Evolutionary conservation across 345 rosid species (phyloP).

Genomic region (rapeseed (Brassica napus)): DNA sequence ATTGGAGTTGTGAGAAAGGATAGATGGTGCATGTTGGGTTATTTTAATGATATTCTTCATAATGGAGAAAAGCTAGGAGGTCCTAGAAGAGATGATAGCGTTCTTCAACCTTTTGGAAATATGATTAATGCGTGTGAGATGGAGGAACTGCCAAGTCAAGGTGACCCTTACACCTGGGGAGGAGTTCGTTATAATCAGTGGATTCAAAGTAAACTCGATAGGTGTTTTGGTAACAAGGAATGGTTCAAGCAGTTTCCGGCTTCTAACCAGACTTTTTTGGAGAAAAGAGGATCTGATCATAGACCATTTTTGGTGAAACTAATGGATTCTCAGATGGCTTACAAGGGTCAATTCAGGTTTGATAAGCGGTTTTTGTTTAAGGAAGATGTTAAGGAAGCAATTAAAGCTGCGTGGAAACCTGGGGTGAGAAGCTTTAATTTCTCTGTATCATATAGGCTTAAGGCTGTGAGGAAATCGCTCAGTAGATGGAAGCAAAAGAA

Average conservation of each 20-base stretch:
- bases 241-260: neutral
- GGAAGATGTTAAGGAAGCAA: no score
- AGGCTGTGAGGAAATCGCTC: neutral
- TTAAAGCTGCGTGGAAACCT: no score
- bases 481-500: no score
- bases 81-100: no score
- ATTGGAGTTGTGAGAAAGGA: neutral
- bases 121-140: neutral
- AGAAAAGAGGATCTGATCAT: neutral
- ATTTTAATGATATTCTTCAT: no score
- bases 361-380: no score
- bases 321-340: neutral
- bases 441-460: neutral
- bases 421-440: no score
- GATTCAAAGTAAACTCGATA: neutral
- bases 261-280: neutral
- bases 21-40: neutral
- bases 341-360: neutral
- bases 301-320: neutral
- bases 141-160: neutral
- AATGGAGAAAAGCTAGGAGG: no score
- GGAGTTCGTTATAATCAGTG: neutral
- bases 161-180: neutral
- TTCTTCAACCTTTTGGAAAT: no score
- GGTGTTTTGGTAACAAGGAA: neutral